These are phyloP conservation scores for Kickxella alabastrina DNA, from an alignment of 192 early-diverging fungal genomes.

Conservation along the genomic window DNA sequence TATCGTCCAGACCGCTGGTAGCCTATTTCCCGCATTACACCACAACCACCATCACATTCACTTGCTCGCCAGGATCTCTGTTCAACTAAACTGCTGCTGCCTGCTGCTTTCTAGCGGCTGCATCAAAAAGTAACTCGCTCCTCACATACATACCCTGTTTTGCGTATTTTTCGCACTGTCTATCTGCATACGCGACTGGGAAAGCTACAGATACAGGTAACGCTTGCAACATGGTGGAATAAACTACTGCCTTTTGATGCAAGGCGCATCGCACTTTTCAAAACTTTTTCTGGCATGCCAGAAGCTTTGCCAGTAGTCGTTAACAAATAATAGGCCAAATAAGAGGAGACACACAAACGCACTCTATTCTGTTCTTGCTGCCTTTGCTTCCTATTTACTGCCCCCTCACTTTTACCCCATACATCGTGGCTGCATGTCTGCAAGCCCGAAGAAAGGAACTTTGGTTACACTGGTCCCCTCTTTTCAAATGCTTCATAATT, in stretches of 20 bases:
- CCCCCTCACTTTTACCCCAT: constrained; percentile 17
- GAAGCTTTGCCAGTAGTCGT: constrained; percentile 3
- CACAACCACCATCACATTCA: neutral
- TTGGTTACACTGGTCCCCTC: constrained; percentile 3
- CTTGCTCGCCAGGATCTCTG: too few species aligned
- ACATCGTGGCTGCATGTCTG: constrained; percentile 9
- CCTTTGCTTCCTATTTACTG: constrained; percentile 2
- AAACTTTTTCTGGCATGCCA: too few species aligned
- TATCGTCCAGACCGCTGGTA: neutral
- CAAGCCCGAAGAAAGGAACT: constrained; percentile 3
- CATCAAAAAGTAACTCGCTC: too few species aligned
- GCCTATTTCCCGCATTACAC: neutral
- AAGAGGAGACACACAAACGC: neutral
- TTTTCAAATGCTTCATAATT: too few species aligned
- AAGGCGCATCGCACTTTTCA: too few species aligned
- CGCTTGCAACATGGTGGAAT: constrained; percentile 9
- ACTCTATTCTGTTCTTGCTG: neutral
- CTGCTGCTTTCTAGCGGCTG: too few species aligned
- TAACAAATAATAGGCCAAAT: constrained; percentile 11
- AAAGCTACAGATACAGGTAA: constrained; percentile 29
- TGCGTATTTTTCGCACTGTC: neutral
- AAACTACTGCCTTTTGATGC: constrained; percentile 13
- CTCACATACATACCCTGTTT: neutral
- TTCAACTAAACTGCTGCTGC: too few species aligned
- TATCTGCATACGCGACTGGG: constrained; percentile 3